A percentile compares a stretch with the other conserved stretches of the same genome.
Conservation (phyloP, 2,329 filamentous ascomycete genomes). For the Geoglossum cookeanum region DNA sequence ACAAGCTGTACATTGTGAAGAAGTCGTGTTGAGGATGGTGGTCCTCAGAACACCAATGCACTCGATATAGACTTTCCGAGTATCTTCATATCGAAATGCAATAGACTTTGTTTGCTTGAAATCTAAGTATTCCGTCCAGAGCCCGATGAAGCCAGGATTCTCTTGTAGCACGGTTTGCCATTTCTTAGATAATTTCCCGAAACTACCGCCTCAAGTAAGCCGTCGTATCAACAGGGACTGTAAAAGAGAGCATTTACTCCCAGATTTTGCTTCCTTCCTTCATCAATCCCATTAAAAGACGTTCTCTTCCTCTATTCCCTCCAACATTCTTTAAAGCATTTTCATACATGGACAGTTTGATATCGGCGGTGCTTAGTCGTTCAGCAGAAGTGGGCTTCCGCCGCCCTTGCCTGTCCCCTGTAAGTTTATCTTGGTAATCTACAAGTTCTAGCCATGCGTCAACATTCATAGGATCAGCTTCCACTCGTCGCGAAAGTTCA, state of each 20-base stretch:
- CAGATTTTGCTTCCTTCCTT: slow-evolving; percentile 56
- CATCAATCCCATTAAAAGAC: slow-evolving; percentile 50
- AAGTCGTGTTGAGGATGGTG: slow-evolving; percentile 5
- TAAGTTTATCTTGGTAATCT: slow-evolving; percentile 51
- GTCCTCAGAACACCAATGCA: slow-evolving; percentile 29
- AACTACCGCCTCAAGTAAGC: background rate
- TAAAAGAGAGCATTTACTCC: slow-evolving; percentile 25
- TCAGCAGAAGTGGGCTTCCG: slow-evolving; percentile 38
- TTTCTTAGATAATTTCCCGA: slow-evolving; percentile 36
- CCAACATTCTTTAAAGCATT: slow-evolving; percentile 46
- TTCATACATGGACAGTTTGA: slow-evolving; percentile 64
- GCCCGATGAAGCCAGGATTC: slow-evolving; percentile 34
- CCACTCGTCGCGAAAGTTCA: slow-evolving; percentile 42
- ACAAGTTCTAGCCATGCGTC: slow-evolving; percentile 63
- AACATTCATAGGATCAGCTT: slow-evolving; percentile 45
- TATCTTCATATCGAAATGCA: slow-evolving; percentile 47
- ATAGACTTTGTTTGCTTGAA: slow-evolving; percentile 49
- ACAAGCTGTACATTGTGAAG: background rate
- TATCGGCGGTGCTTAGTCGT: slow-evolving; percentile 49
- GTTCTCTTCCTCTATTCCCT: slow-evolving; percentile 30
- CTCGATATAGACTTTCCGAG: slow-evolving; percentile 38
- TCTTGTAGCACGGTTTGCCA: slow-evolving; percentile 45
- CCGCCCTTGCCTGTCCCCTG: slow-evolving; percentile 29
- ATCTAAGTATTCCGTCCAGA: slow-evolving; percentile 60
- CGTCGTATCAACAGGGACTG: background rate